Evolutionary conservation across 164 flowering plant species (phyloP).

Genomic region (Paratinospora sagittata): DNA sequence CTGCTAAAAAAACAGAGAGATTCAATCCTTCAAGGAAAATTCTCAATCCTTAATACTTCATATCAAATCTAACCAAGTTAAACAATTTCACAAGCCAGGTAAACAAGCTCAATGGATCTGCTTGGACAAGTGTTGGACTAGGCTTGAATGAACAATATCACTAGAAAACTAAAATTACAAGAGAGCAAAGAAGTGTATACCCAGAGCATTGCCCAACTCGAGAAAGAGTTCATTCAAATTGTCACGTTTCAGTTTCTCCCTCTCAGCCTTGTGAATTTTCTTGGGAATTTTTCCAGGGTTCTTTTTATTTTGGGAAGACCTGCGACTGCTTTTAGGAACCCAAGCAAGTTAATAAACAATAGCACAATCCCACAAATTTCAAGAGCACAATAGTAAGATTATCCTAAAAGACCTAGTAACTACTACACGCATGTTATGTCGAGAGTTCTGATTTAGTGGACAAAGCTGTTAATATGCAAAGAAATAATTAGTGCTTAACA

Average conservation of each 20-base stretch:
- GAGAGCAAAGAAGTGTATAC: constrained; percentile 27
- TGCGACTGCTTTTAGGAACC: constrained; percentile 16
- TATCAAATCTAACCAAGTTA: neutral
- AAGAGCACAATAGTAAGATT: neutral
- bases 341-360: neutral
- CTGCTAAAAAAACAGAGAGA: constrained; percentile 21
- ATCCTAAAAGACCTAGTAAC: no score
- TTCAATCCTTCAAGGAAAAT: neutral
- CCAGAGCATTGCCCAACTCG: constrained; percentile 57
- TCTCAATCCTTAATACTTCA: neutral
- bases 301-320: constrained; percentile 39
- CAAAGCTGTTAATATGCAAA: no score
- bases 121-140: neutral
- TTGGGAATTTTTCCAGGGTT: constrained; percentile 53
- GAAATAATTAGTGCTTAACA: no score
- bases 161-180: neutral
- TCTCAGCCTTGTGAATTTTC: constrained; percentile 75
- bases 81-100: neutral
- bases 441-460: neutral
- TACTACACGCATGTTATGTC: neutral
- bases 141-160: neutral
- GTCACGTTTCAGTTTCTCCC: constrained; percentile 87
- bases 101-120: neutral
- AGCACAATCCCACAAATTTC: neutral
- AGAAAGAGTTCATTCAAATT: constrained; percentile 71